These are phyloP conservation scores for Kodamaea alishanica DNA, from an alignment of 1,139 yeast species.

Conservation along the genomic window DNA sequence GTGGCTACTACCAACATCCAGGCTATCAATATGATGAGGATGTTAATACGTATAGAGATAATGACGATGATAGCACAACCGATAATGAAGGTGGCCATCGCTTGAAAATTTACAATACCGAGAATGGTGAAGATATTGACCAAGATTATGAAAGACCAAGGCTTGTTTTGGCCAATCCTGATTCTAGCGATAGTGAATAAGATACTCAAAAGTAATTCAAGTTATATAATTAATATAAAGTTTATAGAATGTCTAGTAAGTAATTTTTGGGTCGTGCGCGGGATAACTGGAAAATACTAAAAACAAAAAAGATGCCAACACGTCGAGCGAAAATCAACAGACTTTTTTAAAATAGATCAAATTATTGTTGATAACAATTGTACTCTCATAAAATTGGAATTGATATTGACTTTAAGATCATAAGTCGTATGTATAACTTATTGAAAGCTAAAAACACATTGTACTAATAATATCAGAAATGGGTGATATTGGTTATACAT, in stretches of 20 bases:
- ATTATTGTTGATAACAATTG: background rate
- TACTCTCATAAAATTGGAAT: background rate
- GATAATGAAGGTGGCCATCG: slow-evolving; percentile 12
- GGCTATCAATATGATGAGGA: slow-evolving; percentile 32
- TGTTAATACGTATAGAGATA: slow-evolving; percentile 19
- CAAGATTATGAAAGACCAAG: slow-evolving; percentile 39
- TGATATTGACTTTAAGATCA: background rate
- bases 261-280: background rate
- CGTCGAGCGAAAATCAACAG: slow-evolving; percentile 4
- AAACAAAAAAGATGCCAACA: slow-evolving; percentile 10
- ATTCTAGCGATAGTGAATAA: slow-evolving; percentile 29
- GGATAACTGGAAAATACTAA: background rate
- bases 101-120: slow-evolving; percentile 12
- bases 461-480: slow-evolving; percentile 14
- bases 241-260: too few species aligned
- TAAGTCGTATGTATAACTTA: slow-evolving; percentile 1
- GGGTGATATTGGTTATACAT: slow-evolving; percentile 62
- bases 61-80: slow-evolving; percentile 14
- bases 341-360: too few species aligned
- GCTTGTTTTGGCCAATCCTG: slow-evolving; percentile 73
- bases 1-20: slow-evolving; percentile 45
- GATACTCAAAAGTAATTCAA: background rate
- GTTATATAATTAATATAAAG: too few species aligned
- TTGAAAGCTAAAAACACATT: background rate
- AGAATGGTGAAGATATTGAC: slow-evolving; percentile 14